A percentile compares a stretch with the other conserved stretches of the same genome.
Evolutionary conservation across 257 asterid genomes (phyloP).

Genomic region (Leonotis leonurus): DNA sequence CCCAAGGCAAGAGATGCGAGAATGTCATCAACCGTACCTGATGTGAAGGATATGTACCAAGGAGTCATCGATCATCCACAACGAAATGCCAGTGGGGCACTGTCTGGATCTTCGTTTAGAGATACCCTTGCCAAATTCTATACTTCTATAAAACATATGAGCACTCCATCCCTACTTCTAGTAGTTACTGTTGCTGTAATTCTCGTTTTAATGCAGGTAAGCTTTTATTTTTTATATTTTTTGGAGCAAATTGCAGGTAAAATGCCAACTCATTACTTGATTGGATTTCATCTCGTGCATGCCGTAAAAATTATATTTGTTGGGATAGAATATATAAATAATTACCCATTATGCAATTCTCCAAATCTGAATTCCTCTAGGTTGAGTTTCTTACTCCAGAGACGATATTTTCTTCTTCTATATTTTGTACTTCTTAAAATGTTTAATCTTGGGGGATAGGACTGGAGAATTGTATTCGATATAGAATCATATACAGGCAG

Average conservation of each 20-base stretch:
- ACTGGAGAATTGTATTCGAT: too few relatives aligned
- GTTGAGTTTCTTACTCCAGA: too few relatives aligned
- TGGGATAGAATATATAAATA: neutral
- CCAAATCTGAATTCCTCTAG: too few relatives aligned
- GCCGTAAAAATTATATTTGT: neutral
- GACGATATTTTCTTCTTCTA: too few relatives aligned
- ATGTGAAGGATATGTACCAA: slow-evolving; percentile 25
- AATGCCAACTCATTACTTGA: neutral
- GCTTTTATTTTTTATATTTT: too few relatives aligned
- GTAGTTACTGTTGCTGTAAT: slow-evolving; percentile 51
- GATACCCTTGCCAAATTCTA: slow-evolving; percentile 31
- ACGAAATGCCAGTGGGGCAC: slow-evolving; percentile 23
- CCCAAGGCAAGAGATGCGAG: slow-evolving; percentile 23
- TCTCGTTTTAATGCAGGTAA: slow-evolving; percentile 90
- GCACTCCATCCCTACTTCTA: slow-evolving; percentile 45
- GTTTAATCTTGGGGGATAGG: too few relatives aligned
- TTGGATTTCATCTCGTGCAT: neutral
- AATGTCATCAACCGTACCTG: slow-evolving; percentile 26
- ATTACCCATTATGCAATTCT: too few relatives aligned
- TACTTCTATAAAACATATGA: slow-evolving; percentile 46
- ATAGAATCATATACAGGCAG: too few relatives aligned
- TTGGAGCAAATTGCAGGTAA: too few relatives aligned
- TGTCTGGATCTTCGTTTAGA: slow-evolving; percentile 35
- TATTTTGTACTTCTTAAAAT: too few relatives aligned
- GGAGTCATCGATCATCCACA: slow-evolving; percentile 24